Evolutionary conservation across 2,329 filamentous ascomycete species (phyloP), one percentile per base, ranked within the genome.

Genomic region (Talaromyces amestolkiae): DNA sequence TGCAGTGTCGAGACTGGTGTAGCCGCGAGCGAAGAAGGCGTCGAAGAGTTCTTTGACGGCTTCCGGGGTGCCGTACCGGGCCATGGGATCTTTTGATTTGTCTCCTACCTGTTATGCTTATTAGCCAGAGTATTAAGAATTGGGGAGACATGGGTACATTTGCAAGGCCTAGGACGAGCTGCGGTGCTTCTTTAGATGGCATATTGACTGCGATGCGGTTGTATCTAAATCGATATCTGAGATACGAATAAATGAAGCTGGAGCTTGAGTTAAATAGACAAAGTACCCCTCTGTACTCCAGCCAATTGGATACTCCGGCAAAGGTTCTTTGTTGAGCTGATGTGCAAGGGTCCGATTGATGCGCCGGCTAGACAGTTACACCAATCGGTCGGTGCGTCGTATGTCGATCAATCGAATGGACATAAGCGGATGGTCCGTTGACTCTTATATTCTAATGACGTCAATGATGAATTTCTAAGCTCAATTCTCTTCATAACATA

Each of bases 1-100:
- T 54, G 51, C 51, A 31, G 31, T 54, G n/a, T 54, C 51, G 27
- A 54, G 51, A 54, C 51, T 54, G 31, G 51, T 54, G 31, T 54
- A 54, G 31, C 51, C 51, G 17, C 51, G 51, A 22, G n/a, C 17
- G 31, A 54, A 54, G 31, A 54, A 54, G n/a, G 31, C 10, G 17
- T 54, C 51, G 31, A 54, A 54, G 9, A 54, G 31, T 15, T 54
- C 7, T 37, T 54, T 54, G 31, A 54, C 51, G 17, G 51, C 51
- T 13, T 54, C 17, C 3, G 51, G 51, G 51, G 51, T 35, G 9
- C 51, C 51, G 31, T 54, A 54, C 22, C 51, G 31, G 31, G 51
- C 51, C 51, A 54, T 54, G 51, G 51, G 51, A n/a, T 54, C 51
- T 54, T 19, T 33, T 9, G 31, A 54, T 37, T n/a, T 54, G n/a